Evolutionary conservation across 345 rosid species (phyloP), one percentile per base, ranked within the genome.

Genomic region (Salix viminalis): DNA sequence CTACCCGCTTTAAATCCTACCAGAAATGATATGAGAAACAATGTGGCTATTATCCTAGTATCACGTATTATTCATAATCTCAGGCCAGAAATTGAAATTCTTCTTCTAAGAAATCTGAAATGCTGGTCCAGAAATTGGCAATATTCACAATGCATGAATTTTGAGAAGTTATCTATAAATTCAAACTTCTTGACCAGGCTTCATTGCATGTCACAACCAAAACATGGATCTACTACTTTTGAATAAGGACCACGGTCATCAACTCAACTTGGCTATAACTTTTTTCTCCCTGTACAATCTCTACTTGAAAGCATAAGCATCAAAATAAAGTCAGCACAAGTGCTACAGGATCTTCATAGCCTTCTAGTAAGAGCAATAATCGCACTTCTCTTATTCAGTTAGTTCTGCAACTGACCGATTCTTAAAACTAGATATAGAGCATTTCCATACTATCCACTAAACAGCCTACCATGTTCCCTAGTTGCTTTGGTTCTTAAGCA

Each of bases 301-400:
- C 2, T 6, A 62, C 73, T n/a, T 73, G 39, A 28, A 67, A 73
- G 56, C 60, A 21, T 50, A 75, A 42, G 50, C 74, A 70, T 60
- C 23, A 71, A 61, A 44, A 32, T 21, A 10, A 37, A 44, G 56
- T 19, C 61, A 74, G 72, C 48, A 58, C 42, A 11, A n/a, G 15
- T 42, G 32, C 32, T 23, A 8, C n/a, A 50, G 50, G 61, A 75
- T 69, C 42, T 54, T 68, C 77, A 66, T 66, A 72, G 60, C 80
- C 54, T 60, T 21, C 32, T 62, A n/a, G 50, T n/a, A 54, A 50
- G 23, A 75, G 30, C 41, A 54, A 74, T 15, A 37, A 58, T 67
- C 30, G n/a, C 39, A 65, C 50, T 70, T 46, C n/a, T 50, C 67
- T 61, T n/a, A 44, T 58, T 23, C 64, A 23, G 64, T n/a, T 56